Evolutionary conservation across 2,329 filamentous ascomycete species (phyloP).

Genomic region (Cladobotryum mycophilum): DNA sequence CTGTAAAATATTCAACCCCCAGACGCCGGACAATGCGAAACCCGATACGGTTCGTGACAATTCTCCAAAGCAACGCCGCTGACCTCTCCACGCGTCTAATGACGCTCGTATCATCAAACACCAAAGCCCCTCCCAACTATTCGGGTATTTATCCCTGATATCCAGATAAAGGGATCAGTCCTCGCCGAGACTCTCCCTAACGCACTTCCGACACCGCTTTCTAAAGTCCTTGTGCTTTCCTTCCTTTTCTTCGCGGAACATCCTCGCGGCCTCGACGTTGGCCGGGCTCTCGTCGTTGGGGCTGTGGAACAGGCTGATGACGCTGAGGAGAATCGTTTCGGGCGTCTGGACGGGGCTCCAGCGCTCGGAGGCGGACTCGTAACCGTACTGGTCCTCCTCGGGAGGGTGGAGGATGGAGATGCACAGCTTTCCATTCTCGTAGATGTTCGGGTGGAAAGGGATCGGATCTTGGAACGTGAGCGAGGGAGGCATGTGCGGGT

Average conservation of each 20-base stretch:
- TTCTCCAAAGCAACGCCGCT: too few species aligned
- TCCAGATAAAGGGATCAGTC: constrained; percentile 36
- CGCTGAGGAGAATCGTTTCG: constrained; percentile 86
- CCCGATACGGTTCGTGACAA: neutral
- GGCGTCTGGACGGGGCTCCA: constrained; percentile 95
- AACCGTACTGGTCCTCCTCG: constrained; percentile 88
- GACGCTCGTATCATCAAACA: too few species aligned
- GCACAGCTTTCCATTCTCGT: constrained; percentile 79
- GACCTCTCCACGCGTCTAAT: too few species aligned
- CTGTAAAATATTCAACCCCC: constrained; percentile 3
- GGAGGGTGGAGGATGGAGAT: constrained; percentile 96
- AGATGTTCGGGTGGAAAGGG: constrained; percentile 92
- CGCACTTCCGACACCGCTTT: constrained; percentile 68
- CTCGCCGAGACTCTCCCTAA: constrained; percentile 74
- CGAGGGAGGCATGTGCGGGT: constrained; percentile 81
- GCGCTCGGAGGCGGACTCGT: constrained; percentile 82
- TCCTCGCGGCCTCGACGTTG: constrained; percentile 84
- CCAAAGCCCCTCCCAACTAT: neutral
- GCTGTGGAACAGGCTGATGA: constrained; percentile 85
- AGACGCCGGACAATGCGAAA: constrained; percentile 11
- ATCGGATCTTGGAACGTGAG: constrained; percentile 81
- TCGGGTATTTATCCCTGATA: neutral
- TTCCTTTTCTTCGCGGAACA: constrained; percentile 74
- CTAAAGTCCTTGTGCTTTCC: constrained; percentile 65
- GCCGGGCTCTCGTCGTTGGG: constrained; percentile 95